A percentile compares a stretch with the other conserved stretches of the same genome.
Evolutionary conservation across 2,329 filamentous ascomycete species (phyloP).

Genomic region (Didymosphaeria variabile): DNA sequence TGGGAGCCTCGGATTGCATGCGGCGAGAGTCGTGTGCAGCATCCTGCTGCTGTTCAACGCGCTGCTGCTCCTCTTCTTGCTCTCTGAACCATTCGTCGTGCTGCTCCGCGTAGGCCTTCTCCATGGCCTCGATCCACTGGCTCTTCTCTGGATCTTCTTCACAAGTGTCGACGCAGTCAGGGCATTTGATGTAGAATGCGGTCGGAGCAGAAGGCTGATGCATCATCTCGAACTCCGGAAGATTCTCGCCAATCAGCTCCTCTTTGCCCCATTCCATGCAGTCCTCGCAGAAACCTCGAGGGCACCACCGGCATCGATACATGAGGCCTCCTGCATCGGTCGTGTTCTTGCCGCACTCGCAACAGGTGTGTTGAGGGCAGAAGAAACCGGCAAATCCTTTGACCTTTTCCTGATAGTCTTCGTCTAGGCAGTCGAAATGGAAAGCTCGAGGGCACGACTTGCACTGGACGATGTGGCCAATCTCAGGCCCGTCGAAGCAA

Average conservation of each 20-base stretch:
- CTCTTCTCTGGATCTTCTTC: slow-evolving; percentile 31
- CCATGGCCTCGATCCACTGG: slow-evolving; percentile 35
- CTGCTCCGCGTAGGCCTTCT: slow-evolving; percentile 34
- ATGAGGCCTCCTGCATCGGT: slow-evolving; percentile 59
- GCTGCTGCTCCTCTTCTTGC: slow-evolving; percentile 26
- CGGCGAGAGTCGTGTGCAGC: slow-evolving; percentile 7
- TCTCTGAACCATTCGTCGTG: slow-evolving; percentile 32
- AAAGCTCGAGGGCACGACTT: slow-evolving; percentile 64
- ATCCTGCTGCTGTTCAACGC: slow-evolving; percentile 25
- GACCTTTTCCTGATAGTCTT: slow-evolving; percentile 52
- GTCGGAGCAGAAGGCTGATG: slow-evolving; percentile 53
- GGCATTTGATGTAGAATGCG: slow-evolving; percentile 64
- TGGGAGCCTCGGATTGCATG: background rate
- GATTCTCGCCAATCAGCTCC: slow-evolving; percentile 60
- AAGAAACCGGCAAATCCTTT: slow-evolving; percentile 58
- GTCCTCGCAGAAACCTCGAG: slow-evolving; percentile 66
- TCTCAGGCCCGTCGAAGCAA: slow-evolving; percentile 55
- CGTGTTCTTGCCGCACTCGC: slow-evolving; percentile 62
- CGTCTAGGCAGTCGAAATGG: slow-evolving; percentile 61
- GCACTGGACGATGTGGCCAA: slow-evolving; percentile 59
- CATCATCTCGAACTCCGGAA: slow-evolving; percentile 63
- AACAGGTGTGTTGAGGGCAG: slow-evolving; percentile 66
- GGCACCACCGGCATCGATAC: slow-evolving; percentile 65
- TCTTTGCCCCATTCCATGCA: slow-evolving; percentile 64
- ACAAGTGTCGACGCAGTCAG: slow-evolving; percentile 46